Evolutionary conservation across 352 stramenopile genomes (phyloP), one percentile per base, ranked within the genome.

Genomic region (Pythium sukuiense): DNA sequence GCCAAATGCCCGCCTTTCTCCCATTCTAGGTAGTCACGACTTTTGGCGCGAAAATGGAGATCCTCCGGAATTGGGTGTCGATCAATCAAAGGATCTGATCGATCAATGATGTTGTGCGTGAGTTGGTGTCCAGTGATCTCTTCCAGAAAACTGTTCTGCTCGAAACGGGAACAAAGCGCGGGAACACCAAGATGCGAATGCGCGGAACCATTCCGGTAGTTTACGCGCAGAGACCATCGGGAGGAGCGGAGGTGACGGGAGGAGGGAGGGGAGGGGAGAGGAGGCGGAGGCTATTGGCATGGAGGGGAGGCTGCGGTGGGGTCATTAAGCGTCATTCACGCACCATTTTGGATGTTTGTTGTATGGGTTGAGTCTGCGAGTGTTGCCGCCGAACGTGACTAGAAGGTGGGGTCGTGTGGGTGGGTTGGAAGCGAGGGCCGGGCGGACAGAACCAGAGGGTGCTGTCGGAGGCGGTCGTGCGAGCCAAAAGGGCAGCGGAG

Each of bases 341-440:
- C 61, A 72, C 66, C 68, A 74, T 74, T 52, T 55, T 73, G 66
- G 53, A 56, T 65, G 56, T 57, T 54, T 54, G 54, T 46, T 35
- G 54, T 71, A 71, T 71, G 57, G 64, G 64, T 71, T 71, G 63
- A 71, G 64, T 71, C 64, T 71, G 58, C 64, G 50, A 71, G 64
- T 71, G 64, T 66, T 63, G 63, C 39, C 48, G 56, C 16, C 52
- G 61, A 54, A 59, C 54, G 54, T 59, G 56, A 53, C 26, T 24
- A 26, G 32, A 43, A 35, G 35, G 46, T 59, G 41, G 27, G n/a
- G 55, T 37, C 20, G 11, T 49, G 45, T 55, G 54, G 55, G 59
- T 68, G 54, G 60, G 59, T 68, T 67, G 49, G 55, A 61, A 48
- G 24, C 20, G 49, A 61, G 52, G 62, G 54, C 59, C 29, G 61